Percentiles rank a stretch among this genome's conserved stretches.
Evolutionary conservation across 495 filamentous ascomycete genomes (phyloP).

Genomic region (Aspergillus sclerotioniger): DNA sequence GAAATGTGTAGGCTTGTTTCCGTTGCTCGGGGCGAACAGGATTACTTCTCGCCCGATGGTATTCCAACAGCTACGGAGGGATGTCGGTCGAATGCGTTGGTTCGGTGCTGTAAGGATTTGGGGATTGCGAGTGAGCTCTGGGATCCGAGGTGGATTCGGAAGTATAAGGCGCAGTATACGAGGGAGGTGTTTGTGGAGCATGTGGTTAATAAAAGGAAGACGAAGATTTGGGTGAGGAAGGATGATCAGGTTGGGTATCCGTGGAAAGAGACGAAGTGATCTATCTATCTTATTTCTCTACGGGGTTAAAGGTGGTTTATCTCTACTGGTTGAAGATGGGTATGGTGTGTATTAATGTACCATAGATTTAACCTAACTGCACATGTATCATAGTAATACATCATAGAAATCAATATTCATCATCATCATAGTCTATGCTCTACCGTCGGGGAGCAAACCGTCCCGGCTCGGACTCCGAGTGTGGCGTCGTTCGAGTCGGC

Average conservation of each 20-base stretch:
- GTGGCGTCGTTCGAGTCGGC: background rate
- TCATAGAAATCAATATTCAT: background rate
- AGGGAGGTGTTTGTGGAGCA: slow-evolving; percentile 83
- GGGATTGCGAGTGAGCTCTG: slow-evolving; percentile 93
- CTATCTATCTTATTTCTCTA: background rate
- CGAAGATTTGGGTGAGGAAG: slow-evolving; percentile 84
- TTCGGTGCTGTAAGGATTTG: slow-evolving; percentile 96
- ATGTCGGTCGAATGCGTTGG: slow-evolving; percentile 93
- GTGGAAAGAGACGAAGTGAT: slow-evolving; percentile 60
- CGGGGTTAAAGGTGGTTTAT: no score
- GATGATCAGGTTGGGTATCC: slow-evolving; percentile 77
- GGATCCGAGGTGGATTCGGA: slow-evolving; percentile 89
- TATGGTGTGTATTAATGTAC: background rate
- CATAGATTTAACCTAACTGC: background rate
- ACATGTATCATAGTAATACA: background rate
- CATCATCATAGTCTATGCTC: background rate
- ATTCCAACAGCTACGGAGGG: slow-evolving; percentile 97
- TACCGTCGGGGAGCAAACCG: background rate
- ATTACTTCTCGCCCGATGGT: slow-evolving; percentile 87
- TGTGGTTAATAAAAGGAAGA: slow-evolving; percentile 78
- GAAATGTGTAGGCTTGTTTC: slow-evolving; percentile 69
- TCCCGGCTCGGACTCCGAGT: background rate
- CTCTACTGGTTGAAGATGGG: no score
- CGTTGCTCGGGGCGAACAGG: slow-evolving; percentile 90
- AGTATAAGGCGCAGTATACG: slow-evolving; percentile 63